Conservation (phyloP, 345 rosid genomes). For the Syzygium oleosum region DNA sequence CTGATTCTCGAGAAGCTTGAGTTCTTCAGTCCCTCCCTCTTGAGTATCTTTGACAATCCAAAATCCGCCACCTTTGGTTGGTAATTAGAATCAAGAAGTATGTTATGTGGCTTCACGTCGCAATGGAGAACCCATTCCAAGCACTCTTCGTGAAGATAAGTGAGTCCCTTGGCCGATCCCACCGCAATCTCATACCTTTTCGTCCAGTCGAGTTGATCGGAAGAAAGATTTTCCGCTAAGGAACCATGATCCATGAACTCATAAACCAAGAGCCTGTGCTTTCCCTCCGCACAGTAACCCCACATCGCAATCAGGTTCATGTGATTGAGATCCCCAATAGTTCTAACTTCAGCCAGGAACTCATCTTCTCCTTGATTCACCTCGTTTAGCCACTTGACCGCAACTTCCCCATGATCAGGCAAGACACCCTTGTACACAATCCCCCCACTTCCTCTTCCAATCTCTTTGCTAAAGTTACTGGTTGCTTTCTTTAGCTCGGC, state of each 20-base stretch:
- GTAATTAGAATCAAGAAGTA: conserved; percentile 7
- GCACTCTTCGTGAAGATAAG: conserved; percentile 34
- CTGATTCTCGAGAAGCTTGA: conserved; percentile 5
- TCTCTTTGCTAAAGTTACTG: neutral
- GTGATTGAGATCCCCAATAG: conserved; percentile 22
- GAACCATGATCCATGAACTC: conserved; percentile 12
- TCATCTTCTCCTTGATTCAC: conserved; percentile 4
- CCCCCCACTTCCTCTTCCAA: conserved; percentile 16
- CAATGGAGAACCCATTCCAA: conserved; percentile 25
- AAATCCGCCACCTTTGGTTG: conserved; percentile 21
- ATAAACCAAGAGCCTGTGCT: conserved; percentile 13
- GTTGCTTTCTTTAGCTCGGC: neutral
- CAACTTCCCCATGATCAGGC: neutral
- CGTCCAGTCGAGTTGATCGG: conserved; percentile 1
- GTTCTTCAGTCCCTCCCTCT: neutral
- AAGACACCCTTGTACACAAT: conserved; percentile 9
- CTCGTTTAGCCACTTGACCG: conserved; percentile 13
- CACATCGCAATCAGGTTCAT: conserved; percentile 13
- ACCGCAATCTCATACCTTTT: conserved; percentile 8
- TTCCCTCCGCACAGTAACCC: conserved; percentile 14
- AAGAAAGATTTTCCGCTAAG: neutral
- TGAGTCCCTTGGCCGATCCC: conserved; percentile 22
- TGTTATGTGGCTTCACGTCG: conserved; percentile 21
- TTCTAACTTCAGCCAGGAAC: conserved; percentile 17
- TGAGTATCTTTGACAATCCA: conserved; percentile 17